phyloP scores from a whole-genome alignment of 768 basidiomycete species.

The Omphalotus guepiniiformis region DNA sequence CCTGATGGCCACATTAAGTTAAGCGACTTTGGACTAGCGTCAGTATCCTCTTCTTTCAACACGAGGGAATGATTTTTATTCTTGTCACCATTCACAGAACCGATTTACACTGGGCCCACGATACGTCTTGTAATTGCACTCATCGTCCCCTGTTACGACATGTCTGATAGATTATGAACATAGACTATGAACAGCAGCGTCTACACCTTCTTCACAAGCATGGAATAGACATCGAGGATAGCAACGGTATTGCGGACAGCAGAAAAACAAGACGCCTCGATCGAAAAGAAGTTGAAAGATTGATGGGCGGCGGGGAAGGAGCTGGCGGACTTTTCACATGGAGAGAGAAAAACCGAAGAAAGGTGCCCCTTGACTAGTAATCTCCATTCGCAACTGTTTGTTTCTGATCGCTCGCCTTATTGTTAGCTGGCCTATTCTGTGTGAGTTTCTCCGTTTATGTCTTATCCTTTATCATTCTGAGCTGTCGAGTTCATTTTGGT shows the following conservation, averaged over 20 bases:
- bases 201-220: conserved; percentile 84
- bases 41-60: conserved; percentile 34
- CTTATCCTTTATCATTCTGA: conserved; percentile 11
- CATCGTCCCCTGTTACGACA: conserved; percentile 15
- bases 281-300: conserved; percentile 73
- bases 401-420: conserved; percentile 18
- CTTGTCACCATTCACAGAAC: conserved; percentile 59
- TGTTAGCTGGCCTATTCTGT: conserved; percentile 81
- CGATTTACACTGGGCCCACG: conserved; percentile 95
- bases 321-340: conserved; percentile 88
- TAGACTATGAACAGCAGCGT: conserved; percentile 94
- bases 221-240: conserved; percentile 91
- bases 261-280: conserved; percentile 76
- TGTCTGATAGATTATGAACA: conserved; percentile 7
- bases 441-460: conserved; percentile 41
- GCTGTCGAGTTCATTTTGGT: conserved; percentile 26
- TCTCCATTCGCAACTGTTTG: conserved; percentile 20
- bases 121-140: conserved; percentile 74
- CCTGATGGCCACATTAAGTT: conserved; percentile 91
- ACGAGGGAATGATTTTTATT: conserved; percentile 12
- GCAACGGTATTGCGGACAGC: conserved; percentile 58
- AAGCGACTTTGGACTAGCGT: conserved; percentile 95
- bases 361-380: conserved; percentile 41
- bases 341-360: conserved; percentile 90
- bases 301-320: conserved; percentile 82